A percentile compares a stretch with the other conserved stretches of the same genome.
These are phyloP conservation scores for Beauveria caledonica DNA, from an alignment of 2,329 filamentous ascomycete genomes.

Conservation along the genomic window DNA sequence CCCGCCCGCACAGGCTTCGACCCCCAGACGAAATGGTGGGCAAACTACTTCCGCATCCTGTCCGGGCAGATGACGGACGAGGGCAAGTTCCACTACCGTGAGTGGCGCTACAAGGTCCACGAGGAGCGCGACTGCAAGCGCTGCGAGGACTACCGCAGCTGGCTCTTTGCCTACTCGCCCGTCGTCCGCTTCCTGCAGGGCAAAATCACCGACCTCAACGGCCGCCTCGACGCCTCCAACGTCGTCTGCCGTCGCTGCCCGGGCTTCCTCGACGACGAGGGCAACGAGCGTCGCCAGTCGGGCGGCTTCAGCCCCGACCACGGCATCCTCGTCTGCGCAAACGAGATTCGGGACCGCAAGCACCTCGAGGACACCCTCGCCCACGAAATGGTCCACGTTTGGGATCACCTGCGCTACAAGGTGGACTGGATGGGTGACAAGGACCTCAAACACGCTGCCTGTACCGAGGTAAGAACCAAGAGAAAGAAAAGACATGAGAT, in stretches of 20 bases:
- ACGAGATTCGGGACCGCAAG: conserved; percentile 70
- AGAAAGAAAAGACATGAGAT: neutral
- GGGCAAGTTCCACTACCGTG: conserved; percentile 68
- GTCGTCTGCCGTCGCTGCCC: conserved; percentile 77
- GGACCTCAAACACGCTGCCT: conserved; percentile 81
- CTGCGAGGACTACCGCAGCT: conserved; percentile 77
- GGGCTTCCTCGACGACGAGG: conserved; percentile 45
- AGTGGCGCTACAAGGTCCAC: conserved; percentile 64
- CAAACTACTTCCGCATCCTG: conserved; percentile 79
- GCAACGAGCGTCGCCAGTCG: conserved; percentile 53
- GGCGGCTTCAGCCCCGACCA: conserved; percentile 83
- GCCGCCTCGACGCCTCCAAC: conserved; percentile 62
- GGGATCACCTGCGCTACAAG: conserved; percentile 87
- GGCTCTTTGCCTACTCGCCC: conserved; percentile 76
- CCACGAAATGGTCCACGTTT: conserved; percentile 97
- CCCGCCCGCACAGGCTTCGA: conserved; percentile 56
- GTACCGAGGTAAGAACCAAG: conserved; percentile 64
- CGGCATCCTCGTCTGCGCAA: conserved; percentile 88
- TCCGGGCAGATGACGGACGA: conserved; percentile 62
- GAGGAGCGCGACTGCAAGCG: conserved; percentile 70
- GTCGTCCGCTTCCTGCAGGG: conserved; percentile 80
- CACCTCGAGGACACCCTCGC: conserved; percentile 90
- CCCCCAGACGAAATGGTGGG: conserved; percentile 57
- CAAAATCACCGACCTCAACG: conserved; percentile 72
- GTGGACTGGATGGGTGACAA: conserved; percentile 67